Percentiles rank a stretch among this genome's conserved stretches.
These are phyloP conservation scores for Juglanconis juglandina DNA, from an alignment of 2,329 filamentous ascomycete species.

Conservation along the genomic window DNA sequence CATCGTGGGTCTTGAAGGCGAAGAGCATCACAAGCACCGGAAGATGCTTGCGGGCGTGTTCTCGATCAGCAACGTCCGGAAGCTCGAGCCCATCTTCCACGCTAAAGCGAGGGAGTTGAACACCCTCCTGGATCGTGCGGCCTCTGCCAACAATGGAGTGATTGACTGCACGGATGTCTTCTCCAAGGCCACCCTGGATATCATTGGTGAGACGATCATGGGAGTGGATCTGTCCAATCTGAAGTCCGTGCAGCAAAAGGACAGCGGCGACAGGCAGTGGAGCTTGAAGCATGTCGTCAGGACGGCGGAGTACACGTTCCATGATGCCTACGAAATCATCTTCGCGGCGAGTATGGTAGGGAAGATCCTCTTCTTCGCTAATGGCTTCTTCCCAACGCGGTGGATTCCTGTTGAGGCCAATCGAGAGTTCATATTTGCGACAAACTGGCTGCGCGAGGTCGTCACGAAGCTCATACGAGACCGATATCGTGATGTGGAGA, in stretches of 20 bases:
- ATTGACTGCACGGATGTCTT: constrained; percentile 20
- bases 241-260: no score
- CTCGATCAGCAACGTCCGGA: constrained; percentile 33
- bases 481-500: constrained; percentile 27
- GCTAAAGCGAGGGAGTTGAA: constrained; percentile 25
- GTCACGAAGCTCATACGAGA: constrained; percentile 30
- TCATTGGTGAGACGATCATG: neutral
- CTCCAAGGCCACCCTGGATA: constrained; percentile 31
- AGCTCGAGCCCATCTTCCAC: constrained; percentile 35
- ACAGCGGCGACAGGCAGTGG: no score
- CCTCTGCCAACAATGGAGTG: constrained; percentile 13
- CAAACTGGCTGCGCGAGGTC: constrained; percentile 30
- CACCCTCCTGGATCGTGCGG: constrained; percentile 25
- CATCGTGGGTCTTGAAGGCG: constrained; percentile 35
- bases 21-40: constrained; percentile 32
- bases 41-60: constrained; percentile 33
- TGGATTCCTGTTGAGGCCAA: constrained; percentile 39
- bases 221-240: no score
- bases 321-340: constrained; percentile 29
- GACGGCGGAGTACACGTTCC: constrained; percentile 20
- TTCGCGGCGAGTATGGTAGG: constrained; percentile 28
- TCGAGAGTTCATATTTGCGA: constrained; percentile 32
- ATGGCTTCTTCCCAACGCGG: constrained; percentile 20
- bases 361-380: constrained; percentile 29
- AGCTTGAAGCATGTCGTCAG: no score